Base-by-base conservation (phyloP, 441 rosid genomes). In the Erodium moschatum region DNA sequence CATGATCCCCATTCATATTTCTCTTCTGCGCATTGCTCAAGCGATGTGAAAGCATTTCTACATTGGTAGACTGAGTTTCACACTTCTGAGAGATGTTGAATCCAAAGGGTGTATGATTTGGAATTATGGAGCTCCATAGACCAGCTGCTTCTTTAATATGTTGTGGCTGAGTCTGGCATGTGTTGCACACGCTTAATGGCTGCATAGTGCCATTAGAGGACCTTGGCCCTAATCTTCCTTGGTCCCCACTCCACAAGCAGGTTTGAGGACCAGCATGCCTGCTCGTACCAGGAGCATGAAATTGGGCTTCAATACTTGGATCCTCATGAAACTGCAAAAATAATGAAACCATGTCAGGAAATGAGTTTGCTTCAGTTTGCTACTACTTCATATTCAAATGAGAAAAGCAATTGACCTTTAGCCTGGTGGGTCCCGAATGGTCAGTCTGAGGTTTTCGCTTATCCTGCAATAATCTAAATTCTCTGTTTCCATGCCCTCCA, bases 151-250 rank as follows among this genome's bases (percentile, higher is more conserved):
- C 89, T 79, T 70, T 78, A 72, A 75, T 78, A 69, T 78, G 83
- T 68, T 56, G 85, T 9, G 89, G 80, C 74, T 71, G 75, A 71
- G 77, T 77, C 77, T 85, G 83, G 81, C 88, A 83, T 4, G 85
- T 67, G 66, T 75, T 75, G 63, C 86, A 85, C 60, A 72, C 70
- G 66, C 83, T 79, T 27, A 83, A 63, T 44, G 74, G 65, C 76
- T 78, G 82, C 68, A 75, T 52, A 67, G 76, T 76, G n/a, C 76
- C 62, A 3, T 73, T 72, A 75, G 80, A 76, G 29, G 85, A 72
- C 79, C 64, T 73, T 66, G 79, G 80, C 61, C 73, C 85, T 68
- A 70, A 3, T 11, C 50, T 44, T 44, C 12, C 42, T 52, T 72
- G 65, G 73, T 73, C 81, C 72, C 86, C 85, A 33, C 76, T 71